These are phyloP conservation scores for Chlorophyllum brunneum DNA, from an alignment of 768 basidiomycete species.

Conservation along the genomic window DNA sequence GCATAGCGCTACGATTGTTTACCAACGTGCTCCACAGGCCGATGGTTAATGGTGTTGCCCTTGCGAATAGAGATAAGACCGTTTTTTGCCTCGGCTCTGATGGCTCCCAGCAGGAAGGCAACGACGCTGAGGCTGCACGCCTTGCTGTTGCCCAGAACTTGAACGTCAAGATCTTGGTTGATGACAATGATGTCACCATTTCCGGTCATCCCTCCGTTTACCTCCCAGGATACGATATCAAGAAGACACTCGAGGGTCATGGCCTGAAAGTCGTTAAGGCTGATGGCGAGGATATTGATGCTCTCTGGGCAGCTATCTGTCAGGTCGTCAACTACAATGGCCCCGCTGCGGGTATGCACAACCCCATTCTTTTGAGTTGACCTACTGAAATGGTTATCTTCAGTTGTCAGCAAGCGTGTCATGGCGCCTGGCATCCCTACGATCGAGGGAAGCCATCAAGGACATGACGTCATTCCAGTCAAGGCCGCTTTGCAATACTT, in stretches of 20 bases:
- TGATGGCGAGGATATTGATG: conserved; percentile 77
- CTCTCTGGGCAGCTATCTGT: conserved; percentile 66
- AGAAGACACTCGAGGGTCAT: conserved; percentile 74
- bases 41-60: conserved; percentile 77
- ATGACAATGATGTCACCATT: conserved; percentile 91
- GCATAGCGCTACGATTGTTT: neutral
- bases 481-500: conserved; percentile 79
- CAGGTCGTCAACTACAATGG: conserved; percentile 58
- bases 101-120: conserved; percentile 89
- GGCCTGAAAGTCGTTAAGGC: conserved; percentile 74
- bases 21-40: conserved; percentile 38
- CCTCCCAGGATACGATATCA: conserved; percentile 71
- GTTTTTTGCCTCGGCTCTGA: conserved; percentile 86
- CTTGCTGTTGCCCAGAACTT: conserved; percentile 80
- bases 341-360: conserved; percentile 64
- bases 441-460: conserved; percentile 76
- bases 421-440: conserved; percentile 71
- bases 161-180: conserved; percentile 84
- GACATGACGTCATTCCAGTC: conserved; percentile 83
- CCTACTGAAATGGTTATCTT: neutral
- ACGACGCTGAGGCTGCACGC: conserved; percentile 87
- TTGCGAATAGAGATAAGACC: conserved; percentile 74
- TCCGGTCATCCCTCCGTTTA: conserved; percentile 89
- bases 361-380: neutral
- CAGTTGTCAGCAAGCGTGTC: conserved; percentile 65